phyloP scores from a whole-genome alignment of 2,329 filamentous ascomycete genomes.

The Ascochyta viciae-villosae region DNA sequence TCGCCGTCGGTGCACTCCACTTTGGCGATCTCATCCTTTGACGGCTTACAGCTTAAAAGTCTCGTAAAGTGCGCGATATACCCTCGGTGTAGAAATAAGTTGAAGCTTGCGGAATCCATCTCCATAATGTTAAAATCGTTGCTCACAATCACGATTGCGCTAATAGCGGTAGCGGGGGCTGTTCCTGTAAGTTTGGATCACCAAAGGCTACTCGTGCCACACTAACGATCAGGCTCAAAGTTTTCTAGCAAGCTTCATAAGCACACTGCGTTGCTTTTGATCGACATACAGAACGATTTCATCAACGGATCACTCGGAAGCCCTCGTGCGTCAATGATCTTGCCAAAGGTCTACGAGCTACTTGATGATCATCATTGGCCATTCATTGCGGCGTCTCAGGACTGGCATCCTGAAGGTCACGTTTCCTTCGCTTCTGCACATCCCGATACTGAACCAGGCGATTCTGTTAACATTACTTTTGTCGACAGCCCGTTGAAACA shows the following conservation, averaged over 20 bases:
- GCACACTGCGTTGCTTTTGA: conserved; percentile 29
- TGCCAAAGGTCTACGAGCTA: conserved; percentile 31
- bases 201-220: not conserved
- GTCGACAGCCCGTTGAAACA: conserved; percentile 26
- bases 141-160: not conserved
- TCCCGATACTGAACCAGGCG: conserved; percentile 13
- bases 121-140: too few species aligned
- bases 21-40: too few species aligned
- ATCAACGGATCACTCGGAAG: conserved; percentile 31
- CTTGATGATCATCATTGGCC: conserved; percentile 35
- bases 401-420: conserved; percentile 31
- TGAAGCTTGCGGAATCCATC: too few species aligned
- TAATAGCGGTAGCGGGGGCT: too few species aligned
- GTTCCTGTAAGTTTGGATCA: not conserved
- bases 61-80: too few species aligned
- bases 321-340: conserved; percentile 24
- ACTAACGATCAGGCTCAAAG: conserved; percentile 1
- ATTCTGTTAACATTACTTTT: conserved; percentile 27
- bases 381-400: conserved; percentile 34
- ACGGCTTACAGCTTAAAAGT: too few species aligned
- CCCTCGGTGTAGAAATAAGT: too few species aligned
- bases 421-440: conserved; percentile 32
- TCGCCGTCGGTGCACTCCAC: too few species aligned
- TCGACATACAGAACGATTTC: conserved; percentile 39
- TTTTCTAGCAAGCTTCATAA: conserved; percentile 29